A percentile compares a stretch with the other conserved stretches of the same genome.
Evolutionary conservation across 1,139 yeast genomes (phyloP).

Genomic region (Ogataea hybrid): DNA sequence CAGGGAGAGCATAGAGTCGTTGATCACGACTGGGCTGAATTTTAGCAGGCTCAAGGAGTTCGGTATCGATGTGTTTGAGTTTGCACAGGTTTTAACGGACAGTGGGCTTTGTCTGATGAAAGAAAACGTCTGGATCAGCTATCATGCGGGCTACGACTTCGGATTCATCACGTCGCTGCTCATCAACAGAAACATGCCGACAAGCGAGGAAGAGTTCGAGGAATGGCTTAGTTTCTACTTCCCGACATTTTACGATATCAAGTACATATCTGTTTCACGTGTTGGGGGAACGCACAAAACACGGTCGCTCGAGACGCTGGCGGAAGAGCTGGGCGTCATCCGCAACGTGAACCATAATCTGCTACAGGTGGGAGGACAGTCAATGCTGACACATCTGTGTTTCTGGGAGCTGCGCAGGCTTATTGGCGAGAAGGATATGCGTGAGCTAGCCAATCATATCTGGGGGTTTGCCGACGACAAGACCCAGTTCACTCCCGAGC

Average conservation of each 20-base stretch:
- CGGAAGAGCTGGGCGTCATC: slow-evolving; percentile 47
- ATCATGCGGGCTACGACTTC: slow-evolving; percentile 92
- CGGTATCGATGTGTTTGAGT: slow-evolving; percentile 78
- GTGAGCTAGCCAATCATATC: slow-evolving; percentile 29
- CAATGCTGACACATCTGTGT: slow-evolving; percentile 47
- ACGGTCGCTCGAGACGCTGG: slow-evolving; percentile 39
- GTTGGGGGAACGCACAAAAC: slow-evolving; percentile 23
- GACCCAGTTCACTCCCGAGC: slow-evolving; percentile 3
- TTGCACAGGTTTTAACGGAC: slow-evolving; percentile 82
- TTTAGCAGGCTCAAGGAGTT: slow-evolving; percentile 70
- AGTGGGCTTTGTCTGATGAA: slow-evolving; percentile 80
- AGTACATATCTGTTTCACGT: slow-evolving; percentile 57
- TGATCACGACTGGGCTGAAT: slow-evolving; percentile 82
- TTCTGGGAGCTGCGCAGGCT: slow-evolving; percentile 47
- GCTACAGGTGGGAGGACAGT: slow-evolving; percentile 51
- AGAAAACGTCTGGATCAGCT: slow-evolving; percentile 83
- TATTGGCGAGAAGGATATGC: slow-evolving; percentile 23
- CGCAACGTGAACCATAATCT: slow-evolving; percentile 30
- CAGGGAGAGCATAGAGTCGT: slow-evolving; percentile 69
- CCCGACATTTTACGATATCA: slow-evolving; percentile 84
- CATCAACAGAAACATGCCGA: slow-evolving; percentile 75
- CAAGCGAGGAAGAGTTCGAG: slow-evolving; percentile 75
- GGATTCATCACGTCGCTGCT: slow-evolving; percentile 83
- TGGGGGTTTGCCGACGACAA: slow-evolving; percentile 33
- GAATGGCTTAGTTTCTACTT: slow-evolving; percentile 71